Conservation (phyloP, 2,329 filamentous ascomycete genomes). For the Fusarium sororula region DNA sequence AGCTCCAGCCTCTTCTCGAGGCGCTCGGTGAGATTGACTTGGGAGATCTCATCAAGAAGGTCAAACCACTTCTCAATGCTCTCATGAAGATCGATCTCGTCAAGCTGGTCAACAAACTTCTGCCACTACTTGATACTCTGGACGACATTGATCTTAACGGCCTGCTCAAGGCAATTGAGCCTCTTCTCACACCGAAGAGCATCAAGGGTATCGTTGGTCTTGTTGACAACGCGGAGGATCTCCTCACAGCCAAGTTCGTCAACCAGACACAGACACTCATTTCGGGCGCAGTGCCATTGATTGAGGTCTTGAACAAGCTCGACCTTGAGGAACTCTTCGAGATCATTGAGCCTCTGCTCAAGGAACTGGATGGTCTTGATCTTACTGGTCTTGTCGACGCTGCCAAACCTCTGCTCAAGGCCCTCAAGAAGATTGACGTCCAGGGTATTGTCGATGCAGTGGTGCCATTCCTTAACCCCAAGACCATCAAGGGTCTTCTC, state of each 20-base stretch:
- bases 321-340: slow-evolving; percentile 51
- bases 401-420: slow-evolving; percentile 49
- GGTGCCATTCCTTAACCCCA: slow-evolving; percentile 53
- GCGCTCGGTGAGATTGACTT: slow-evolving; percentile 48
- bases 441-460: slow-evolving; percentile 49
- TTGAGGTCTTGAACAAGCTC: slow-evolving; percentile 48
- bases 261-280: slow-evolving; percentile 53
- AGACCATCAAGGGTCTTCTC: slow-evolving; percentile 49
- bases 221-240: slow-evolving; percentile 50
- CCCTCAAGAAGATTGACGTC: slow-evolving; percentile 52
- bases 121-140: slow-evolving; percentile 46
- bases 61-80: slow-evolving; percentile 44
- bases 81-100: slow-evolving; percentile 45
- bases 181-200: slow-evolving; percentile 47
- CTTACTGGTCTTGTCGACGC: slow-evolving; percentile 46
- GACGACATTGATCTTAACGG: slow-evolving; percentile 47
- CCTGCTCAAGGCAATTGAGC: slow-evolving; percentile 47
- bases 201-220: slow-evolving; percentile 49
- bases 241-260: slow-evolving; percentile 51
- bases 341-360: slow-evolving; percentile 49
- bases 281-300: slow-evolving; percentile 49
- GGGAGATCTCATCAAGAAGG: slow-evolving; percentile 42
- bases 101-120: slow-evolving; percentile 42
- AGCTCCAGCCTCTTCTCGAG: slow-evolving; percentile 46
- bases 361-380: slow-evolving; percentile 48